phyloP scores from a whole-genome alignment of 495 filamentous ascomycete genomes.

The Hypoxylon subgilvum region DNA sequence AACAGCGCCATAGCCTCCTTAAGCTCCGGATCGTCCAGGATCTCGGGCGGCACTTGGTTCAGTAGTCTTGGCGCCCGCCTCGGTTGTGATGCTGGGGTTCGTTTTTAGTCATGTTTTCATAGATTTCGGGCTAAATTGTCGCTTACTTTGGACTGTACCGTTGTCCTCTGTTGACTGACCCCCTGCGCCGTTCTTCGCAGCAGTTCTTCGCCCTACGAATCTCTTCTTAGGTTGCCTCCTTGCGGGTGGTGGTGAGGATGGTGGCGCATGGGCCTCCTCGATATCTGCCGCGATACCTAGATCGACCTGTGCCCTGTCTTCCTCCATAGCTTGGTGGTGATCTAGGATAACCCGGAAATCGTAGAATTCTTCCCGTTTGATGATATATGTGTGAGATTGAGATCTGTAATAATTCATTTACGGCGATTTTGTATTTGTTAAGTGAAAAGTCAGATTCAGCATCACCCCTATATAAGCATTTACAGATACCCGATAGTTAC shows the following conservation, averaged over 20 bases:
- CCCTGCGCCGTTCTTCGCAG: conserved; percentile 52
- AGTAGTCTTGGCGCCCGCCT: conserved; percentile 74
- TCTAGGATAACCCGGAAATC: too few relatives aligned
- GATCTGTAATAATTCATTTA: not conserved
- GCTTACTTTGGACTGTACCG: conserved; percentile 66
- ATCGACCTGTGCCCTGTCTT: conserved; percentile 58
- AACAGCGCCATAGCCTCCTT: conserved; percentile 86
- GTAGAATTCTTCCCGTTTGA: too few relatives aligned
- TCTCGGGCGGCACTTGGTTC: conserved; percentile 87
- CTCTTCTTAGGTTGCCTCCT: conserved; percentile 73
- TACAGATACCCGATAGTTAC: too few relatives aligned
- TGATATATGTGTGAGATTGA: too few relatives aligned
- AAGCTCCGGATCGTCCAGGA: conserved; percentile 85
- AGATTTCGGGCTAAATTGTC: not conserved
- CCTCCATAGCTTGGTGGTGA: conserved; percentile 53
- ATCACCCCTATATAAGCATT: too few relatives aligned
- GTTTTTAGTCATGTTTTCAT: conserved; percentile 14
- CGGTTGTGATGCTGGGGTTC: conserved; percentile 58
- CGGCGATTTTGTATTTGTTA: not conserved
- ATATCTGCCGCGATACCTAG: conserved; percentile 62
- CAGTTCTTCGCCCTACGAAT: conserved; percentile 71
- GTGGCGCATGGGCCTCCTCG: conserved; percentile 50
- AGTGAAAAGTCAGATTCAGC: conserved; percentile 20
- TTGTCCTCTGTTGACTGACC: conserved; percentile 65
- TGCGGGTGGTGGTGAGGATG: conserved; percentile 36